Evolutionary conservation across 2,329 filamentous ascomycete species (phyloP), one percentile per base, ranked within the genome.

Genomic region (Xylariaceae sp.): DNA sequence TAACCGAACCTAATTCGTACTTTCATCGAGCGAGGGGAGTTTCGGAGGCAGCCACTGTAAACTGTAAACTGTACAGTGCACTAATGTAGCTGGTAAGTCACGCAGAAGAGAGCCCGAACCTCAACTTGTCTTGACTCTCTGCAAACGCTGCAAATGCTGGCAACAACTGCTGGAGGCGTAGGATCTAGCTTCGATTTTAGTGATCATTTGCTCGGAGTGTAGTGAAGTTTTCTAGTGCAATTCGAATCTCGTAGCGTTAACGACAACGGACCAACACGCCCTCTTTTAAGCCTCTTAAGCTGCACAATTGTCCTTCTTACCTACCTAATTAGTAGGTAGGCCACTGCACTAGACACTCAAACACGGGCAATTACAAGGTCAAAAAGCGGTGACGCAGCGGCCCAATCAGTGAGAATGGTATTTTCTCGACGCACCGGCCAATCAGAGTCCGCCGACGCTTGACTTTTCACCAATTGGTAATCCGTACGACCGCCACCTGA

Each of bases 381-480:
- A 71, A 68, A 70, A 62, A 63, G 69, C 69, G 69, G 69, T 70
- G 68, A 70, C 67, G 57, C 59, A 61, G 53, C 49, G 37, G 23
- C 58, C 63, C 39, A 66, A 69, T 64, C 52, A 54, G 53, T 54
- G 49, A 13, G 7, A 23, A 45, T 3, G 42, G 17, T 53, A 18
- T 30, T 53, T 51, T 37, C 13, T 55, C 15, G 49, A 34, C 35
- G 49, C 51, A 49, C 57, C 44, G 59, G 52, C 70, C 62, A 71
- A 71, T 71, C 67, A 69, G 60, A 47, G 58, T 51, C 23, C 23
- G 23, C 4, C 23, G 23, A 30, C 23, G 23, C 23, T 30, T 30
- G 4, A 30, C 23, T 30, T 30, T 30, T 30, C 23, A 30, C 23
- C 23, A 30, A 30, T 30, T 30, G 23, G 23, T 30, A 30, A 30